These are phyloP conservation scores for Magnolia officinalis DNA, from an alignment of 164 flowering plant genomes.

Conservation along the genomic window DNA sequence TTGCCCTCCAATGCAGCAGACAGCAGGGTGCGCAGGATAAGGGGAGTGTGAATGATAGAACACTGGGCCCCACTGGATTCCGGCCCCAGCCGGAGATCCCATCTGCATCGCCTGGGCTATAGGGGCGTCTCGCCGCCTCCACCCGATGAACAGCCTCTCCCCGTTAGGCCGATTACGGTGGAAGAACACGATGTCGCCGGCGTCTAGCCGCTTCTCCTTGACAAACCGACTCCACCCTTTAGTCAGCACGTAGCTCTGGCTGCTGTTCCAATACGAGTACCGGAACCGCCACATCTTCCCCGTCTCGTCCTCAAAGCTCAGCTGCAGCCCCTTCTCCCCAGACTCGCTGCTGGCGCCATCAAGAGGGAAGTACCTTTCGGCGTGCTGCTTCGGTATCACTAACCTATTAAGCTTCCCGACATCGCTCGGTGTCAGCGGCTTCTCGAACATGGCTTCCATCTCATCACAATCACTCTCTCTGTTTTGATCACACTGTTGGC, in stretches of 20 bases:
- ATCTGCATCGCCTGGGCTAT: slow-evolving; percentile 16
- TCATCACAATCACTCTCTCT: slow-evolving; percentile 4
- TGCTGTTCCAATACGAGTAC: slow-evolving; percentile 93
- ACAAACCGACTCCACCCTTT: slow-evolving; percentile 96
- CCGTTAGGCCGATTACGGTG: slow-evolving; percentile 32
- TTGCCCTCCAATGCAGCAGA: slow-evolving; percentile 18
- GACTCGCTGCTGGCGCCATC: slow-evolving; percentile 24
- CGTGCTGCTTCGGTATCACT: slow-evolving; percentile 94
- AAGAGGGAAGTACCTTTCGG: slow-evolving; percentile 83
- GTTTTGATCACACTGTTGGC: not conserved
- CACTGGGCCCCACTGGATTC: slow-evolving; percentile 26
- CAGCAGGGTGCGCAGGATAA: slow-evolving; percentile 32
- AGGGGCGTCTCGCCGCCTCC: slow-evolving; percentile 46
- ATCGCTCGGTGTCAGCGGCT: slow-evolving; percentile 88
- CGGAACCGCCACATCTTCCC: slow-evolving; percentile 79
- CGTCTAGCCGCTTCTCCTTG: slow-evolving; percentile 80
- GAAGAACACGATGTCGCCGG: slow-evolving; percentile 77
- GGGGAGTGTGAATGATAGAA: slow-evolving; percentile 26
- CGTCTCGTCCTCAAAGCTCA: slow-evolving; percentile 75
- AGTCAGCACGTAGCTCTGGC: slow-evolving; percentile 92
- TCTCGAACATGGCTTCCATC: slow-evolving; percentile 69
- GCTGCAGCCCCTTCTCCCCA: slow-evolving; percentile 54
- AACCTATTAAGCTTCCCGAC: slow-evolving; percentile 94
- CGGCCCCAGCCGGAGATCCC: slow-evolving; percentile 1
- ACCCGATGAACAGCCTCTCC: slow-evolving; percentile 52